These are phyloP conservation scores for Septoria linicola DNA, from an alignment of 2,329 filamentous ascomycete species.

Conservation along the genomic window DNA sequence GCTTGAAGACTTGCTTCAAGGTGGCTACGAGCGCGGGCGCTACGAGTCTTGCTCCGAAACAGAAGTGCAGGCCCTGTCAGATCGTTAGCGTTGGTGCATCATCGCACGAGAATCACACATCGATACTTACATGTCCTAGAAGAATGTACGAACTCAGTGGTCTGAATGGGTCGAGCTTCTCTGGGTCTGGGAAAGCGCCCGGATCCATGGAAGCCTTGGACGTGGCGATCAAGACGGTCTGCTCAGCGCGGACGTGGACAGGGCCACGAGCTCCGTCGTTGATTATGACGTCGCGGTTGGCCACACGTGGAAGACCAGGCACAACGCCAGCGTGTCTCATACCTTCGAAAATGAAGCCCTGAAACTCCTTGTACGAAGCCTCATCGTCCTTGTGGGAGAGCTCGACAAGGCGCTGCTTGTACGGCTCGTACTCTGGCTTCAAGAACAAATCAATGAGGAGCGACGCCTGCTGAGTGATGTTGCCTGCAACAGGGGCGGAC, in stretches of 20 bases:
- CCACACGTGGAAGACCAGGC: constrained; percentile 54
- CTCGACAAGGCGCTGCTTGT: constrained; percentile 53
- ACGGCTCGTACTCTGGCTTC: constrained; percentile 50
- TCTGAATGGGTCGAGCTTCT: constrained; percentile 46
- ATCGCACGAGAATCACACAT: no score
- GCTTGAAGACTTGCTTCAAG: constrained; percentile 47
- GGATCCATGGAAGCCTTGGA: constrained; percentile 47
- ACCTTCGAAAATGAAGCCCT: constrained; percentile 56
- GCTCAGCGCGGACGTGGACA: constrained; percentile 47
- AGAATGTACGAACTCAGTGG: constrained; percentile 41
- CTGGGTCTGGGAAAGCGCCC: constrained; percentile 43
- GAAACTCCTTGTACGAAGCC: constrained; percentile 48
- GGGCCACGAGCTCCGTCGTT: constrained; percentile 50
- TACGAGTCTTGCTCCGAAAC: constrained; percentile 44
- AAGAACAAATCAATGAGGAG: constrained; percentile 55
- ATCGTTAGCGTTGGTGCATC: no score
- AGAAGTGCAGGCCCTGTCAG: constrained; percentile 40
- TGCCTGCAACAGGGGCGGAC: constrained; percentile 51
- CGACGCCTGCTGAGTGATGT: constrained; percentile 55
- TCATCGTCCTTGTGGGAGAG: constrained; percentile 48
- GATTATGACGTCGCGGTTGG: constrained; percentile 45
- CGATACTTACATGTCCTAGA: constrained; percentile 37
- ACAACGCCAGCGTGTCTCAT: constrained; percentile 55
- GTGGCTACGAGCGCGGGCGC: constrained; percentile 44
- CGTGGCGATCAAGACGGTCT: constrained; percentile 47